Evolutionary conservation across 225 moss, liverwort and hornwort genomes (phyloP).

Genomic region (Lunularia cruciata): DNA sequence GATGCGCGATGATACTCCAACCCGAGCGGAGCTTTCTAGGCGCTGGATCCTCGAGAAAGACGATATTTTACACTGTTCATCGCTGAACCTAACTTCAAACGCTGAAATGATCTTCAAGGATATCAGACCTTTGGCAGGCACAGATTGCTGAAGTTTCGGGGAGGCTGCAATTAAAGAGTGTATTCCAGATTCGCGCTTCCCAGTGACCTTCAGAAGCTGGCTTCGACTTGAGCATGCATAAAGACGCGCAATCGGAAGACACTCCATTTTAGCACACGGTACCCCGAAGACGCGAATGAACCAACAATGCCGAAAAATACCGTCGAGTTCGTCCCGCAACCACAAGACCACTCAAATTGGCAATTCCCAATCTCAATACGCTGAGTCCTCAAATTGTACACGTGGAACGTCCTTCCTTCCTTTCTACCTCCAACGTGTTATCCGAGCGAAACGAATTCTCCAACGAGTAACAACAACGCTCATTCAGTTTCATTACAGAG

Average conservation of each 20-base stretch:
- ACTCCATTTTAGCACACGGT: constrained; percentile 27
- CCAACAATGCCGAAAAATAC: background rate
- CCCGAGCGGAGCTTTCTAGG: background rate
- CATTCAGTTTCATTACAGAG: background rate
- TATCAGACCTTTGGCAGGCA: background rate
- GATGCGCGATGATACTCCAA: background rate
- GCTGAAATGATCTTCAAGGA: background rate
- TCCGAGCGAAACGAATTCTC: no score
- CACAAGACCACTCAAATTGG: background rate
- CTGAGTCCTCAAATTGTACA: no score
- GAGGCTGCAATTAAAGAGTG: background rate
- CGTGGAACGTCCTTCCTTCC: no score
- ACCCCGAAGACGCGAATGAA: background rate
- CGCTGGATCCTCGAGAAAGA: background rate
- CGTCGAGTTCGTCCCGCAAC: background rate
- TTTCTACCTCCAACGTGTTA: no score
- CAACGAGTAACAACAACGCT: background rate
- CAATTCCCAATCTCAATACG: no score
- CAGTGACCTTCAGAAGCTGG: background rate
- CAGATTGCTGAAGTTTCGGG: background rate
- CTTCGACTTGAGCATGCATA: background rate
- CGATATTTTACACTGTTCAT: background rate
- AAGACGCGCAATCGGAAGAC: constrained; percentile 1
- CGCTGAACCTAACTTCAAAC: background rate
- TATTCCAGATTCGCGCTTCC: background rate